phyloP scores from a whole-genome alignment of 106 monocot genomes.

The Ottelia alismoides region DNA sequence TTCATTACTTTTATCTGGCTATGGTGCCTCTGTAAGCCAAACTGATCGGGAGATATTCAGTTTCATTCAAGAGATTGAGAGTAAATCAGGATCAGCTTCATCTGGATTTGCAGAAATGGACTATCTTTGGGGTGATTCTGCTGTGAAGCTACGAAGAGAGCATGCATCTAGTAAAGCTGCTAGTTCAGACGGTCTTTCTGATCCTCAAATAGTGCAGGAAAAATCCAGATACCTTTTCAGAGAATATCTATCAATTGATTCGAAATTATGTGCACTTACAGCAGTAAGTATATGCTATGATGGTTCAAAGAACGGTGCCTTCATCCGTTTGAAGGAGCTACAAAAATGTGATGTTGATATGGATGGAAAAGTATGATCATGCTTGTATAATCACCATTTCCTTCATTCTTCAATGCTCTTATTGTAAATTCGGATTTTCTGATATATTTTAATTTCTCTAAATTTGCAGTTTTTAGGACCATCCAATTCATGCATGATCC shows the following conservation, averaged over 20 bases:
- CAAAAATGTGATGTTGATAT: slow-evolving; percentile 24
- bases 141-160: slow-evolving; percentile 52
- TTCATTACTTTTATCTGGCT: slow-evolving; percentile 70
- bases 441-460: neutral
- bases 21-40: slow-evolving; percentile 61
- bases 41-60: slow-evolving; percentile 58
- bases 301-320: slow-evolving; percentile 17
- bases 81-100: slow-evolving; percentile 23
- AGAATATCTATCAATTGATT: slow-evolving; percentile 74
- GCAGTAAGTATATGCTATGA: slow-evolving; percentile 51
- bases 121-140: slow-evolving; percentile 72
- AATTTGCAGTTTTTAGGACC: too few relatives aligned
- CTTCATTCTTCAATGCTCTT: neutral
- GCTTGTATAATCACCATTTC: neutral
- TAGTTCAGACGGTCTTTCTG: slow-evolving; percentile 5
- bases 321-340: slow-evolving; percentile 36
- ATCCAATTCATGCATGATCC: too few relatives aligned
- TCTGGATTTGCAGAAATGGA: slow-evolving; percentile 48
- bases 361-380: neutral
- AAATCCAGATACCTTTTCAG: slow-evolving; percentile 47
- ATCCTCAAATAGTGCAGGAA: slow-evolving; percentile 31
- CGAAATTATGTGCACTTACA: slow-evolving; percentile 43
- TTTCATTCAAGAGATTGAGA: slow-evolving; percentile 69
- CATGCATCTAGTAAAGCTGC: slow-evolving; percentile 13
- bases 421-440: neutral